A percentile compares a stretch with the other conserved stretches of the same genome.
These are phyloP conservation scores for Arthrobotrys iridis DNA, from an alignment of 2,329 filamentous ascomycete species.

Conservation along the genomic window DNA sequence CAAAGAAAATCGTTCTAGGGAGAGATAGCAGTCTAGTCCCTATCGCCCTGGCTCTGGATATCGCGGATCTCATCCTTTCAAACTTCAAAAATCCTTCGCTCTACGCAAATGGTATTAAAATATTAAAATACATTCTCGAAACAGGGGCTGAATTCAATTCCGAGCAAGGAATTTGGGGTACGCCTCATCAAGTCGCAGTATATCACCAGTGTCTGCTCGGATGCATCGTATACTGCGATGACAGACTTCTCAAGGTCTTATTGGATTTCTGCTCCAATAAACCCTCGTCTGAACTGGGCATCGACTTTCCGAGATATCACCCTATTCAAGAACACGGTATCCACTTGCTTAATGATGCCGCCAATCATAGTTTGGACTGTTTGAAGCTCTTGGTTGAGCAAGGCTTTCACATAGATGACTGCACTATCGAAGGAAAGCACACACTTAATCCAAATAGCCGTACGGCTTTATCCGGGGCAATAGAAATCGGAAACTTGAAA, in stretches of 20 bases:
- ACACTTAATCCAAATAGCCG: background rate
- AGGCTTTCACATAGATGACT: background rate
- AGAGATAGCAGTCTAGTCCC: background rate
- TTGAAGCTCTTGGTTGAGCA: background rate
- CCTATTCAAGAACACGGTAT: background rate
- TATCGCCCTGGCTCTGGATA: background rate
- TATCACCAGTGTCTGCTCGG: no score
- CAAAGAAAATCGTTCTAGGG: no score
- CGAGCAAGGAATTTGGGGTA: no score
- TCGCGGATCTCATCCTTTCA: background rate
- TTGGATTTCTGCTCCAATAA: background rate
- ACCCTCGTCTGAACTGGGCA: background rate
- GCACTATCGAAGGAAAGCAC: no score
- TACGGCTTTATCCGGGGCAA: background rate
- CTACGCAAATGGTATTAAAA: no score
- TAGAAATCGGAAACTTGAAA: background rate
- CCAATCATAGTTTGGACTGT: background rate
- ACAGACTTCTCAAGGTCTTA: background rate
- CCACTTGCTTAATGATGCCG: background rate
- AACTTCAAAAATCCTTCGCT: background rate
- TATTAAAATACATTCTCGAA: no score
- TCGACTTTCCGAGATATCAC: background rate
- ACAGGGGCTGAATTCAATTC: no score
- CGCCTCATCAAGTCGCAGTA: no score
- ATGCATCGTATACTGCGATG: no score